phyloP scores from a whole-genome alignment of 2,329 filamentous ascomycete genomes.

The Orbilia oligospora region DNA sequence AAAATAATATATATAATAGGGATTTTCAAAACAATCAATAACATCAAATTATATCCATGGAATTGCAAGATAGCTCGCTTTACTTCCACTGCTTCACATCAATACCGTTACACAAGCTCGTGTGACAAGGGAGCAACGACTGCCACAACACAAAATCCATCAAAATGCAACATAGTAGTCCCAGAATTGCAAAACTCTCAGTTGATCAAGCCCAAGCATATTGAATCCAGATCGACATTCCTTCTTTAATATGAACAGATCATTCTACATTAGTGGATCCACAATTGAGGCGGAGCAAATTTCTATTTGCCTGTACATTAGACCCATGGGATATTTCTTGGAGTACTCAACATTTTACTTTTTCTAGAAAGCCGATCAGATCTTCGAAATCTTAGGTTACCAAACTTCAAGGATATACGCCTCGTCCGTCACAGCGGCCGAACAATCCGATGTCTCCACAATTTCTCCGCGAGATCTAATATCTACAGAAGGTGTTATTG shows the following conservation, averaged over 20 bases:
- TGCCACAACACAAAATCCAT: constrained; percentile 33
- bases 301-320: background rate
- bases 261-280: background rate
- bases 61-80: too few relatives aligned
- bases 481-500: constrained; percentile 13
- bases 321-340: background rate
- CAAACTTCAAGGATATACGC: constrained; percentile 36
- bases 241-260: background rate
- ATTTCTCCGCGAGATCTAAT: background rate
- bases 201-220: background rate
- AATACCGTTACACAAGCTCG: constrained; percentile 20
- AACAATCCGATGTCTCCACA: constrained; percentile 22
- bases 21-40: background rate
- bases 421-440: constrained; percentile 5
- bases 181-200: background rate
- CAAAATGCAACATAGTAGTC: constrained; percentile 51
- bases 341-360: constrained; percentile 10
- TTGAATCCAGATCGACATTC: background rate
- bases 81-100: background rate
- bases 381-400: constrained; percentile 21
- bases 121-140: constrained; percentile 12
- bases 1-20: too few relatives aligned
- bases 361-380: constrained; percentile 16
- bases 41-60: background rate
- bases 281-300: constrained; percentile 18